A percentile compares a stretch with the other conserved stretches of the same genome.
Evolutionary conservation across 345 rosid genomes (phyloP).

Genomic region (Gynandropsis gynandra): DNA sequence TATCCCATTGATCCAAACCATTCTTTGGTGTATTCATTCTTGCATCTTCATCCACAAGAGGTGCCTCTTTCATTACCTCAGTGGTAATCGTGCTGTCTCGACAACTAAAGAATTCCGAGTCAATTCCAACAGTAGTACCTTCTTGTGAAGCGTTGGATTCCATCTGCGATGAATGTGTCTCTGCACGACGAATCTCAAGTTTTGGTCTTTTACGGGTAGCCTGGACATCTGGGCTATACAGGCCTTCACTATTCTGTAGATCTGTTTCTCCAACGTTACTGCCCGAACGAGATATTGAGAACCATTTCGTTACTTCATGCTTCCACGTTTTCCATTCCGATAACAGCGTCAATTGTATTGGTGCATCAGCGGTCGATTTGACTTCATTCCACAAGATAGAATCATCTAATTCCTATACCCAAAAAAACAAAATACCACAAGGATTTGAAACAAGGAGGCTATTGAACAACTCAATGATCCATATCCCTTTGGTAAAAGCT

Average conservation of each 20-base stretch:
- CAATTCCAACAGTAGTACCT: slow-evolving; percentile 40
- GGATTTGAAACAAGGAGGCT: slow-evolving; percentile 1
- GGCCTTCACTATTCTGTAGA: slow-evolving; percentile 34
- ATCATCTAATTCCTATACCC: slow-evolving; percentile 67
- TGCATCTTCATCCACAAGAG: slow-evolving; percentile 27
- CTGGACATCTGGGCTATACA: slow-evolving; percentile 42
- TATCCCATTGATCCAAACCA: slow-evolving; percentile 63
- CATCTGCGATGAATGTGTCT: slow-evolving; percentile 48
- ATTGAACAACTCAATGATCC: not conserved
- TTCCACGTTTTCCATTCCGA: slow-evolving; percentile 99
- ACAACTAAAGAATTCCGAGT: slow-evolving; percentile 45
- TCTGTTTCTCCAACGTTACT: slow-evolving; percentile 37
- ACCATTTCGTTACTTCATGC: slow-evolving; percentile 81
- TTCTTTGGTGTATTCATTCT: slow-evolving; percentile 33
- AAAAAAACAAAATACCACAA: slow-evolving; percentile 1
- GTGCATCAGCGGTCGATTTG: slow-evolving; percentile 55
- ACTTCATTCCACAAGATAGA: slow-evolving; percentile 78
- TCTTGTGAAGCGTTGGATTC: slow-evolving; percentile 41
- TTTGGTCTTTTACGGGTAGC: slow-evolving; percentile 71
- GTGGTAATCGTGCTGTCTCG: slow-evolving; percentile 35
- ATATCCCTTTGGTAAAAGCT: not conserved
- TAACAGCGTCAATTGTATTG: slow-evolving; percentile 54
- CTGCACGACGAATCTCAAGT: slow-evolving; percentile 94
- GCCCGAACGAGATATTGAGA: slow-evolving; percentile 48
- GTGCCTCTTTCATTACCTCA: slow-evolving; percentile 27